Percentiles rank a stretch among this genome's conserved stretches.
phyloP scores from a whole-genome alignment of 352 stramenopile genomes.

The Pythium insidiosum region DNA sequence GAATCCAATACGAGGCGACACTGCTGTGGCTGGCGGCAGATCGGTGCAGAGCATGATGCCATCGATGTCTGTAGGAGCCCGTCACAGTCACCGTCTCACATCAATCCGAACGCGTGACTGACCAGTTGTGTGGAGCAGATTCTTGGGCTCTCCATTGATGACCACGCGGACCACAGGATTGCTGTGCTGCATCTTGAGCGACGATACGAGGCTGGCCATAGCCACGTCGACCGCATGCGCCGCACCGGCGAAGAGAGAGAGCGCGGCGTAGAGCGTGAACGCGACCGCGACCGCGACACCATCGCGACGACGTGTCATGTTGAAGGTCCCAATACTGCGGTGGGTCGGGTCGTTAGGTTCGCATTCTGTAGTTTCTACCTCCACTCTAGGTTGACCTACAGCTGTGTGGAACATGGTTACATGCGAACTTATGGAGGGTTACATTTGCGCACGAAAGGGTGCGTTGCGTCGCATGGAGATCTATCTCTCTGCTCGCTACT shows the following conservation, averaged over 20 bases:
- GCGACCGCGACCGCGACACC: not conserved
- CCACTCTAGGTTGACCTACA: too few species aligned
- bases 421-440: too few species aligned
- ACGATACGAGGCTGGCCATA: constrained; percentile 2
- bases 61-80: constrained; percentile 18
- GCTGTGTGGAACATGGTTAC: too few species aligned
- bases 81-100: not conserved
- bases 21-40: not conserved
- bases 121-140: constrained; percentile 41
- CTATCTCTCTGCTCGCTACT: too few species aligned
- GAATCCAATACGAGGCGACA: constrained; percentile 21
- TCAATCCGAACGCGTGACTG: not conserved
- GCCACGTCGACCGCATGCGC: not conserved
- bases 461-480: not conserved
- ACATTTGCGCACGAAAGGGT: constrained; percentile 14
- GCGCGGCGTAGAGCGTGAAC: not conserved
- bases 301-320: constrained; percentile 17
- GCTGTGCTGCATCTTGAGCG: constrained; percentile 30
- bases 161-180: constrained; percentile 29
- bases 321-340: too few species aligned
- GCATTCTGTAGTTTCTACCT: constrained; percentile 12
- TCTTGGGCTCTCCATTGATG: constrained; percentile 17
- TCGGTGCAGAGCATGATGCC: constrained; percentile 33
- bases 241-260: not conserved
- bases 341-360: constrained; percentile 16